phyloP scores from a whole-genome alignment of 176 grass and related monocot species.

The Elaeis guineensis region DNA sequence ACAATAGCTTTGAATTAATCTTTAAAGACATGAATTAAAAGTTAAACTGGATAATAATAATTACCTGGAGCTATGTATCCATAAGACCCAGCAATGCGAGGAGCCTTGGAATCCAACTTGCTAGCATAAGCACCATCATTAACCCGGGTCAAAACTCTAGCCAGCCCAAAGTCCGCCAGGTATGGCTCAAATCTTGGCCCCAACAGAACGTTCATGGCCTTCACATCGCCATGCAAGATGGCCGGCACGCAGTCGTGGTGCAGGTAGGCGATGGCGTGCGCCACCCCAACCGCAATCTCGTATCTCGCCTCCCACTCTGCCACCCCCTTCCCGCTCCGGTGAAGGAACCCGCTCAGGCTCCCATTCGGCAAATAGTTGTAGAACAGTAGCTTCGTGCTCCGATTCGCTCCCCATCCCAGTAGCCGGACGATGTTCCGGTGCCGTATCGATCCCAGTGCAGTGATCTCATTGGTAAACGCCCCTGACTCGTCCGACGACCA shows the following conservation, averaged over 20 bases:
- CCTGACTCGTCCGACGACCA: constrained; percentile 75
- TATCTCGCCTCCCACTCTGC: constrained; percentile 63
- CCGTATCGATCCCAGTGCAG: constrained; percentile 63
- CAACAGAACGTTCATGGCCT: constrained; percentile 89
- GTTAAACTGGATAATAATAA: not conserved
- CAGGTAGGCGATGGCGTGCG: constrained; percentile 76
- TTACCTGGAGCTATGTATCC: constrained; percentile 92
- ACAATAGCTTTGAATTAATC: no score
- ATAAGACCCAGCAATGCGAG: constrained; percentile 72
- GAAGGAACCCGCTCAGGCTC: constrained; percentile 80
- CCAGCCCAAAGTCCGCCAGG: constrained; percentile 89
- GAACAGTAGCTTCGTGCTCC: constrained; percentile 74
- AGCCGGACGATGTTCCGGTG: constrained; percentile 91
- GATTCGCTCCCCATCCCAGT: constrained; percentile 72
- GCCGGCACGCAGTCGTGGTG: constrained; percentile 96
- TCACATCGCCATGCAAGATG: constrained; percentile 84
- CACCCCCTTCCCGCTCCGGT: constrained; percentile 57
- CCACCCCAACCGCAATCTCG: constrained; percentile 64
- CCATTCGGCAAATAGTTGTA: constrained; percentile 83
- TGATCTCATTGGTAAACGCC: constrained; percentile 81
- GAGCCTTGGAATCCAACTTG: constrained; percentile 43
- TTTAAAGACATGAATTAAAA: no score
- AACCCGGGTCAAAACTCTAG: constrained; percentile 36
- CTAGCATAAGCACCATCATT: not conserved
- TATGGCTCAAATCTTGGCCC: constrained; percentile 71